Percentiles rank a stretch among this genome's conserved stretches.
Evolutionary conservation across 2,329 filamentous ascomycete genomes (phyloP).

Genomic region (Lizonia empirigonia): DNA sequence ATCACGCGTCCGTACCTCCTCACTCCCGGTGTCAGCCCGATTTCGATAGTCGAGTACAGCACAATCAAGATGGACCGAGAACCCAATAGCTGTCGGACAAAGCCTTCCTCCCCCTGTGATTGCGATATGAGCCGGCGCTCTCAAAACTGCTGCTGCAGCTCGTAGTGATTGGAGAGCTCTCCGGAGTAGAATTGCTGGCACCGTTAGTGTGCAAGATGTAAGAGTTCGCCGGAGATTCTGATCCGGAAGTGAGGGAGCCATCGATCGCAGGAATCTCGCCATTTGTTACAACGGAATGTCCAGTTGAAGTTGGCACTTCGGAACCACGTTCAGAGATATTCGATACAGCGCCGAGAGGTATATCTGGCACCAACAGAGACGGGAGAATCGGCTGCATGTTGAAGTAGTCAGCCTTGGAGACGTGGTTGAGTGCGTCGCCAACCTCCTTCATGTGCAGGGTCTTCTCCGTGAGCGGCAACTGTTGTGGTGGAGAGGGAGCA

Average conservation of each 20-base stretch:
- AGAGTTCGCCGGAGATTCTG: conserved; percentile 93
- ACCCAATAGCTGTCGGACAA: conserved; percentile 18
- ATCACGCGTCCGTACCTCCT: conserved; percentile 1
- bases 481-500: background rate
- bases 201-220: conserved; percentile 87
- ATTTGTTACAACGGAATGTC: background rate
- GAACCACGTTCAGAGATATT: conserved; percentile 23
- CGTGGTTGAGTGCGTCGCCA: background rate
- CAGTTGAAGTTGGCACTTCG: conserved; percentile 10
- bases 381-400: background rate
- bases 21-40: conserved; percentile 13
- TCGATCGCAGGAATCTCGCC: conserved; percentile 67
- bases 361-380: background rate
- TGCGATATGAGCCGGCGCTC: background rate
- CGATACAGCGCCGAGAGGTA: conserved; percentile 2
- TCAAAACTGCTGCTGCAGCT: conserved; percentile 22
- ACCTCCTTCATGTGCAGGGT: conserved; percentile 10
- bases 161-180: background rate
- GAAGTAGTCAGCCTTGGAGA: conserved; percentile 1
- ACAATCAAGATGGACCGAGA: conserved; percentile 15
- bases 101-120: conserved; percentile 26
- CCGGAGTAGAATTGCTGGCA: conserved; percentile 55
- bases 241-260: conserved; percentile 88
- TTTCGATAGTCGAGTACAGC: background rate
- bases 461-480: conserved; percentile 12